These are phyloP conservation scores for Nymphaea thermarum DNA, from an alignment of 164 flowering plant genomes.

Conservation along the genomic window DNA sequence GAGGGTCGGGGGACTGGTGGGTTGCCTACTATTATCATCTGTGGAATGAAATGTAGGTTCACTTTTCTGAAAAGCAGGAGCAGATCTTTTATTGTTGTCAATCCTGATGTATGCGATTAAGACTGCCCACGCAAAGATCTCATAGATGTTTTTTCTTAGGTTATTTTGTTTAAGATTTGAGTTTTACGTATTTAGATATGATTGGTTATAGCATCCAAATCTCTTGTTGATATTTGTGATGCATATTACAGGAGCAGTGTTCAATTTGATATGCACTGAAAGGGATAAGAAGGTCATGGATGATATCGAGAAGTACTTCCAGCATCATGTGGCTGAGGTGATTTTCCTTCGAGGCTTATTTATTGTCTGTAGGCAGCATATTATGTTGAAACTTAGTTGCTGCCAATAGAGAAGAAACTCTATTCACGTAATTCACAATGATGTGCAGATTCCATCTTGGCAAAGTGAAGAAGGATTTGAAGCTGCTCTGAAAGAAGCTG, in stretches of 20 bases:
- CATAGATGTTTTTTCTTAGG: background rate
- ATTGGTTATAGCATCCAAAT: background rate
- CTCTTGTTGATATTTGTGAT: background rate
- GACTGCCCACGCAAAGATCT: too few species aligned
- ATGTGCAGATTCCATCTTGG: slow-evolving; percentile 18
- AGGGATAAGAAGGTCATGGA: slow-evolving; percentile 35
- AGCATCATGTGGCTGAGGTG: slow-evolving; percentile 38
- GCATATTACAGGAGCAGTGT: slow-evolving; percentile 52
- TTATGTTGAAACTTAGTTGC: background rate
- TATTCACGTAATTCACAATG: background rate
- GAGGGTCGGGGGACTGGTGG: too few species aligned
- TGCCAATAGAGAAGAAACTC: background rate
- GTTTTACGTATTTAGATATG: background rate
- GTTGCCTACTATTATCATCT: too few species aligned
- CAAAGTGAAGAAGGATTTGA: slow-evolving; percentile 17
- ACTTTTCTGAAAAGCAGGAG: too few species aligned
- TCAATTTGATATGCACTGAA: slow-evolving; percentile 44
- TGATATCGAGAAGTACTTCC: slow-evolving; percentile 61
- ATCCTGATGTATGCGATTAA: too few species aligned
- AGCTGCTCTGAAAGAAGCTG: slow-evolving; percentile 22
- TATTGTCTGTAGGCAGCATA: background rate
- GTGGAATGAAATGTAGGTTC: too few species aligned
- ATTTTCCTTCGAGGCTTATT: background rate
- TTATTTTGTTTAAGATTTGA: background rate
- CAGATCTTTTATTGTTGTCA: too few species aligned